Base-by-base conservation (phyloP, 2,329 filamentous ascomycete genomes). In the Trichoderma hamatum region DNA sequence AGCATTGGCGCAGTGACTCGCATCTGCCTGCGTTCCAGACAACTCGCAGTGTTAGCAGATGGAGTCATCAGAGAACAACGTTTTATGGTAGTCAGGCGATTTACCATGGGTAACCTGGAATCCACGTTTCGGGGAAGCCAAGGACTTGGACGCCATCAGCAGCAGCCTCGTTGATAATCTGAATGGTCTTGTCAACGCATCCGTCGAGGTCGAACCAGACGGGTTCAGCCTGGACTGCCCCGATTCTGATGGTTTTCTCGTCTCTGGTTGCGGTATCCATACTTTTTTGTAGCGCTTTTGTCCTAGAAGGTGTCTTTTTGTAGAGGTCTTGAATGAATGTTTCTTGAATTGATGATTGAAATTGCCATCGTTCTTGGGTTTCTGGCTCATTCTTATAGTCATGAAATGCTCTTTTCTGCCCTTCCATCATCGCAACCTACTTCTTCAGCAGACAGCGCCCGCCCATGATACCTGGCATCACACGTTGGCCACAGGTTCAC, bases 121-220 rank as follows among this genome's bases (percentile, higher is more conserved):
- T 74, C 73, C 74, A 71, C 69, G n/a, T 11, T 24, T 62, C 85
- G 0, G 85, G 84, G 73, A 87, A 87, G 3, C 83, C 85, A 70
- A 87, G 79, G 21, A 87, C 75, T 86, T 85, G 79, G 81, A 85
- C 21, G 82, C 84, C 28, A 79, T 81, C 67, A 82, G 74, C 52
- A 5, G 81, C 84, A 3, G 84, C 85, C 74, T 87, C 83, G 24
- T 83, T 80, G 72, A 87, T 87, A 75, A 84, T 82, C 69, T 81
- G 76, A 72, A 85, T 82, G 1, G 84, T 86, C 76, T 86, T 85
- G 67, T 83, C 79, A 24, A 86, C 83, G 4, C 82, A 83, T 26
- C 80, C 82, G 67, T 86, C 81, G 2, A 87, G 80, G 72, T 88
- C 78, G 74, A 86, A 85, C 85, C 85, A 88, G 61, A 78, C 80